Evolutionary conservation across 192 early-diverging fungal species (phyloP).

Genomic region (Umbelopsis ramanniana): DNA sequence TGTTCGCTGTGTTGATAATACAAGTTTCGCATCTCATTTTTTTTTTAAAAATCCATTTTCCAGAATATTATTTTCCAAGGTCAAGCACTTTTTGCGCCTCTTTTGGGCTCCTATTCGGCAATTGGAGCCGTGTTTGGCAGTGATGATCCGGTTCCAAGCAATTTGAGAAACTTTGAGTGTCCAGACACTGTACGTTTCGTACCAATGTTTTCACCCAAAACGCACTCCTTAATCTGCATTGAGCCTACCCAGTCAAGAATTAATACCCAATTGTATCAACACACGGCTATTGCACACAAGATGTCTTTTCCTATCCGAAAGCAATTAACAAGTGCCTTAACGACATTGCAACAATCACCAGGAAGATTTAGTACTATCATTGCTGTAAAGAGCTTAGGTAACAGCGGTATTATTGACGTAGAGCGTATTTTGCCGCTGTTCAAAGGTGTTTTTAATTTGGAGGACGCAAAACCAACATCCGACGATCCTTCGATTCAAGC

Average conservation of each 20-base stretch:
- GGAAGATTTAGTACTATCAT: constrained; percentile 37
- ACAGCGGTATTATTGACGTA: constrained; percentile 51
- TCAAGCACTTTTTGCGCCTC: constrained; percentile 45
- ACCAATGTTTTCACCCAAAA: constrained; percentile 51
- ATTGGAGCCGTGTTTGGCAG: constrained; percentile 45
- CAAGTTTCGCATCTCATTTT: neutral
- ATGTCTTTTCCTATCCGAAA: constrained; percentile 8
- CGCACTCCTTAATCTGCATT: constrained; percentile 49
- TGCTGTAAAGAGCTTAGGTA: constrained; percentile 41
- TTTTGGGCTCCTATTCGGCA: constrained; percentile 47
- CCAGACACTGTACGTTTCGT: constrained; percentile 35
- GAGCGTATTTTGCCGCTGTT: constrained; percentile 49
- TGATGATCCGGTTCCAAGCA: neutral
- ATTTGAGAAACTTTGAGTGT: constrained; percentile 12
- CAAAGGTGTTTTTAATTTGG: constrained; percentile 52
- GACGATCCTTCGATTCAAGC: constrained; percentile 10
- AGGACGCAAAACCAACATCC: constrained; percentile 20
- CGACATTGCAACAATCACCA: neutral
- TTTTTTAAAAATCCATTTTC: neutral
- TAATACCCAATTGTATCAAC: neutral
- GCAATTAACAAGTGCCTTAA: constrained; percentile 24
- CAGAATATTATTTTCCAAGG: constrained; percentile 58
- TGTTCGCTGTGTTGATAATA: neutral
- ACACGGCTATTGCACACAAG: constrained; percentile 4
- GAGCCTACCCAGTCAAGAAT: constrained; percentile 31